Evolutionary conservation across 768 basidiomycete genomes (phyloP).

Genomic region (Leccinum broughii): DNA sequence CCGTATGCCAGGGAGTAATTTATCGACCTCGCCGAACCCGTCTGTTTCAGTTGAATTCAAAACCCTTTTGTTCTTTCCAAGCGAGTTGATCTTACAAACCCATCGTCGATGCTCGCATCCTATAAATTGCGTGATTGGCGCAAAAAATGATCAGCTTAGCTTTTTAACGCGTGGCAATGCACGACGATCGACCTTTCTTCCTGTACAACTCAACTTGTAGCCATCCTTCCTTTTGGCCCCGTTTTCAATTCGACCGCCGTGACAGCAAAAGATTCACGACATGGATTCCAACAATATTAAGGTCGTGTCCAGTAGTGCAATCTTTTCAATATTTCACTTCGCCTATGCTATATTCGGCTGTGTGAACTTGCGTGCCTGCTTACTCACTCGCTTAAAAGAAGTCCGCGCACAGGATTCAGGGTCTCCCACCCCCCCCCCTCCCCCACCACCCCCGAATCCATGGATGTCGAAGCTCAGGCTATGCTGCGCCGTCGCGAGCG

Average conservation of each 20-base stretch:
- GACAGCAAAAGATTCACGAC: neutral
- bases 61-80: neutral
- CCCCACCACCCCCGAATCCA: too few relatives aligned
- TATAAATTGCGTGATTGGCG: neutral
- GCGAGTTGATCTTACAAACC: neutral
- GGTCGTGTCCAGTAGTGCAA: too few relatives aligned
- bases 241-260: neutral
- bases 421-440: too few relatives aligned
- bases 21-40: neutral
- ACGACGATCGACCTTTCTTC: neutral
- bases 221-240: neutral
- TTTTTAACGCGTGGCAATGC: neutral
- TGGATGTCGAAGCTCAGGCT: too few relatives aligned
- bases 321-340: too few relatives aligned
- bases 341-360: too few relatives aligned
- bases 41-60: slow-evolving; percentile 1
- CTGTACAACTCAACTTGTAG: neutral
- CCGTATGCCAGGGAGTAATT: neutral
- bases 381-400: too few relatives aligned
- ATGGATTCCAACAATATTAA: slow-evolving; percentile 51
- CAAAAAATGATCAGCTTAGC: neutral
- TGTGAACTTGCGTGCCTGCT: too few relatives aligned
- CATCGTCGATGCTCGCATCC: too few relatives aligned
- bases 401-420: too few relatives aligned
- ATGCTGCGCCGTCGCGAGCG: too few relatives aligned